phyloP scores from a whole-genome alignment of 202 grass and related monocot genomes.

The Dendrocalamus latiflorus region DNA sequence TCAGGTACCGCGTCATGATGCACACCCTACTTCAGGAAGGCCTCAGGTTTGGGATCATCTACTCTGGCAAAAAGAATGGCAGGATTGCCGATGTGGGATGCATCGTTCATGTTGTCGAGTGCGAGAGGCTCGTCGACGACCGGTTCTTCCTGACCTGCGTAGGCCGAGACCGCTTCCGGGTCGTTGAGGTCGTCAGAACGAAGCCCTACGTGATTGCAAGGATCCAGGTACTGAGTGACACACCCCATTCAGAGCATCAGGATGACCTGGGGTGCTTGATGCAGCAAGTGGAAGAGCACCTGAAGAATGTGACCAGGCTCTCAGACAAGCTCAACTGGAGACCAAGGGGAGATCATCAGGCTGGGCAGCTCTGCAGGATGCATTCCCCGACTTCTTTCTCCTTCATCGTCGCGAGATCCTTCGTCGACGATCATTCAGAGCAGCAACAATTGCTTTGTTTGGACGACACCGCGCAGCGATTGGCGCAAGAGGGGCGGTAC shows the following conservation, averaged over 20 bases:
- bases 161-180: slow-evolving; percentile 53
- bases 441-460: slow-evolving; percentile 53
- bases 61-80: background rate
- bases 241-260: background rate
- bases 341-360: slow-evolving; percentile 15
- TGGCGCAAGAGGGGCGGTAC: too few relatives aligned
- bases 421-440: slow-evolving; percentile 38
- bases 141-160: slow-evolving; percentile 67
- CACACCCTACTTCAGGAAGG: slow-evolving; percentile 54
- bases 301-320: slow-evolving; percentile 43
- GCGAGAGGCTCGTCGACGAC: slow-evolving; percentile 56
- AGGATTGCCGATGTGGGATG: slow-evolving; percentile 51
- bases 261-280: slow-evolving; percentile 26
- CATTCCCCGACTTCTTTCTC: slow-evolving; percentile 43
- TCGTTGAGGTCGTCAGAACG: slow-evolving; percentile 37
- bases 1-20: slow-evolving; percentile 80
- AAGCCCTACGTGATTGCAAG: slow-evolving; percentile 62
- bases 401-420: slow-evolving; percentile 36
- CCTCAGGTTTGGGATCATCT: slow-evolving; percentile 57
- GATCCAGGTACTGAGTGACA: slow-evolving; percentile 33
- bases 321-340: slow-evolving; percentile 49
- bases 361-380: background rate
- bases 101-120: slow-evolving; percentile 43
- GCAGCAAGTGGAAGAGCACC: slow-evolving; percentile 38
- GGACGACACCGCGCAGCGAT: slow-evolving; percentile 37